Conservation (phyloP, 441 rosid species). For the Geranium incanum region DNA sequence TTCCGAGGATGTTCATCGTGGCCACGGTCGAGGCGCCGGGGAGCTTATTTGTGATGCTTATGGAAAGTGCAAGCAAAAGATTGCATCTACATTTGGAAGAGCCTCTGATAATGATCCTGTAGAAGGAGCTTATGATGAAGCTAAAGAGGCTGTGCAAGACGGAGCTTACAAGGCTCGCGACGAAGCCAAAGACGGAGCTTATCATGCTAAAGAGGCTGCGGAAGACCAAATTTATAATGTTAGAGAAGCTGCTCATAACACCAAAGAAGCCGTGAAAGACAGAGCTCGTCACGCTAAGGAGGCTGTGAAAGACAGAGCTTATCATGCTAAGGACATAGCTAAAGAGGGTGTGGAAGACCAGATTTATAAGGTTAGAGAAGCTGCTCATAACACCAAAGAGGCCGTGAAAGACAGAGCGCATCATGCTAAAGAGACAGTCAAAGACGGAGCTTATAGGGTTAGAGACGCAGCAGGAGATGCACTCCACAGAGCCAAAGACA, state of each 20-base stretch:
- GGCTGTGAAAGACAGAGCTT: too few species aligned
- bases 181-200: slow-evolving; percentile 6
- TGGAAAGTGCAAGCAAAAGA: slow-evolving; percentile 50
- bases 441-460: slow-evolving; percentile 14
- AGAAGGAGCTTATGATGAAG: slow-evolving; percentile 6
- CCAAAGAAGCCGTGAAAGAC: slow-evolving; percentile 16
- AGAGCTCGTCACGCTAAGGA: background rate
- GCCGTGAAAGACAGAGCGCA: slow-evolving; percentile 11
- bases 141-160: slow-evolving; percentile 13
- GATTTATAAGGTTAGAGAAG: too few species aligned
- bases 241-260: background rate
- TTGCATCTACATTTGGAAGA: slow-evolving; percentile 33
- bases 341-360: too few species aligned
- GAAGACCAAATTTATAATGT: too few species aligned
- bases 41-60: slow-evolving; percentile 54
- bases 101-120: slow-evolving; percentile 33
- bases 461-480: slow-evolving; percentile 9
- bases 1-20: too few species aligned
- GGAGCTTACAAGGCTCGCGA: background rate
- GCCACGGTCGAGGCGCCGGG: slow-evolving; percentile 11
- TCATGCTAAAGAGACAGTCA: slow-evolving; percentile 8
- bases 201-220: background rate
- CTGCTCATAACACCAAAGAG: background rate
- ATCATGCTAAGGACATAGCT: too few species aligned
- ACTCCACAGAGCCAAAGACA: background rate